These are phyloP conservation scores for Fusarium tricinctum DNA, from an alignment of 2,329 filamentous ascomycete genomes.

Conservation along the genomic window DNA sequence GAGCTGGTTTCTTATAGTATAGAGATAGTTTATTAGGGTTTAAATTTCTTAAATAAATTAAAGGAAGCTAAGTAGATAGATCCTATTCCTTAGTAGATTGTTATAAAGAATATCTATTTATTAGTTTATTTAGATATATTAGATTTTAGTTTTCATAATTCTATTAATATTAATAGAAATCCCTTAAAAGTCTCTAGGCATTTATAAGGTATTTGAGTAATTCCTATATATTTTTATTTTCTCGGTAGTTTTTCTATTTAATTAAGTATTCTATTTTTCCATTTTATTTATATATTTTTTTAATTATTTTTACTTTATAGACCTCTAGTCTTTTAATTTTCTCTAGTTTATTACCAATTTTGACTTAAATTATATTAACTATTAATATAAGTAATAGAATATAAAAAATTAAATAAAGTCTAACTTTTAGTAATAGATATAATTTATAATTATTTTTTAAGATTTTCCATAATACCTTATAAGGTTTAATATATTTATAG, in stretches of 20 bases:
- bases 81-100: no score
- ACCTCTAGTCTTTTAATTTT: background rate
- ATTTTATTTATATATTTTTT: background rate
- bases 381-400: slow-evolving; percentile 20
- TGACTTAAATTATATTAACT: background rate
- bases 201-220: slow-evolving; percentile 26
- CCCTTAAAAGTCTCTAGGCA: background rate
- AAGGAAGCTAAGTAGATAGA: no score
- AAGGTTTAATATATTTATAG: slow-evolving; percentile 39
- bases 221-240: slow-evolving; percentile 42
- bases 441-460: slow-evolving; percentile 41
- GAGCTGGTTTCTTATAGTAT: no score
- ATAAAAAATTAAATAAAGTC: slow-evolving; percentile 40
- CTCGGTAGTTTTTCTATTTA: slow-evolving; percentile 32
- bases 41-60: no score
- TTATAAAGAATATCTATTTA: no score
- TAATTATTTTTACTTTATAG: background rate
- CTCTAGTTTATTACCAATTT: background rate
- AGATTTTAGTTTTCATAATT: rapidly evolving
- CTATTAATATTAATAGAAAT: background rate
- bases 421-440: slow-evolving; percentile 17
- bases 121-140: no score
- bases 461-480: slow-evolving; percentile 9
- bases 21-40: no score
- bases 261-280: background rate